Evolutionary conservation across 225 moss, liverwort and hornwort genomes (phyloP), one percentile per base, ranked within the genome.

Genomic region (Physcomitrellopsis africana): DNA sequence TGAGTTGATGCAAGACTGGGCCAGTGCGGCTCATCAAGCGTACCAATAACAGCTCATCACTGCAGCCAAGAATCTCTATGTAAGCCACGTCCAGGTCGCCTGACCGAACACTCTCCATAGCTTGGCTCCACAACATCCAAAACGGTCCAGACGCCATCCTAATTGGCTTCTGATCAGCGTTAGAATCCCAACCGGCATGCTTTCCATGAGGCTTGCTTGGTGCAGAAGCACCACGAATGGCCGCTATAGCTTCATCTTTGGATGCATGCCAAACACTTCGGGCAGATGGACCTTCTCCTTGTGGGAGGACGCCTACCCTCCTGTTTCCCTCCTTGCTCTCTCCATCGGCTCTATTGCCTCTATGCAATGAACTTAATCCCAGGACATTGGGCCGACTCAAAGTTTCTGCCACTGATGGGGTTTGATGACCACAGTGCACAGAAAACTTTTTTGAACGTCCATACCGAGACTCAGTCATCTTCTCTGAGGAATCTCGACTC

Each of bases 61-160:
- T 94, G 71, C 91, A 91, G 27, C 87, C 87, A 83, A 96, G 88
- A 51, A 96, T 94, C 59, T 96, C 96, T 13, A 79, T 86, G 51
- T 92, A 96, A 41, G 94, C 96, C 8, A 89, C 89, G 76, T 96
- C 88, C 26, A 92, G 69, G 46, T 96, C 94, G 69, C 91, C 92
- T 47, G 86, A 85, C 67, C 92, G 89, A 44, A 96, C 91, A 77
- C 84, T 91, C 78, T 96, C 96, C 91, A 94, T 94, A 3, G 96
- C 96, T 51, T 89, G 89, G 86, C 94, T 96, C 96, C 96, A 96
- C 43, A 94, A 82, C 92, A 96, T 96, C 96, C 96, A 96, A 79
- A 94, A 96, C 13, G 96, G 92, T 70, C 94, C 94, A 44, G 86
- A 83, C 11, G 73, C 78, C 43, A 90, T 89, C 20, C 89, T 59